Evolutionary conservation across 2,329 filamentous ascomycete species (phyloP), one percentile per base, ranked within the genome.

Genomic region (Colletotrichum endophyticum): DNA sequence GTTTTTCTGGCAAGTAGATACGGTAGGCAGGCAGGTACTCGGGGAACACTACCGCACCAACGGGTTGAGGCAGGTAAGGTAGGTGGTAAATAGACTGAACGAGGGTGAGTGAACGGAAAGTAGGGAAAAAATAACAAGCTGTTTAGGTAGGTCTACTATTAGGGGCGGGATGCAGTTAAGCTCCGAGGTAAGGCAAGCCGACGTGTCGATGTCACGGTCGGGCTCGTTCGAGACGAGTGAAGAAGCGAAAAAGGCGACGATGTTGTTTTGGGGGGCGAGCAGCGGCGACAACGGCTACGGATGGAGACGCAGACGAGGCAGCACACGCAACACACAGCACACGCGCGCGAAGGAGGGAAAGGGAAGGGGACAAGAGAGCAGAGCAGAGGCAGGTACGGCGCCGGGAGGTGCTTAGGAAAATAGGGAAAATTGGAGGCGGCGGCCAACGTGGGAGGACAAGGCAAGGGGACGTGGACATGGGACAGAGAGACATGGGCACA

Each of bases 101-200:
- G 70, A 76, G 74, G 34, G 74, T 73, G 66, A 69, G 66, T 73
- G 66, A 73, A 66, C 22, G 70, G 12, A 44, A 36, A 53, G 39
- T 49, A 68, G 12, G 15, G 22, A 64, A 36, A 30, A 39, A 67
- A 49, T 49, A 49, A 49, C 44, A 49, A 22, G 49, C 39, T 28
- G 49, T 63, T 70, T n/a, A 62, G 72, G 39, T 56, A 71, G 72
- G 59, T 66, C 32, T 77, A 75, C 72, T 75, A 77, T 75, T 77
- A 77, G 67, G 53, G 59, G 59, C 8, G 44, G 71, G 66, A 70
- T 74, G 34, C 64, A 66, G 32, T 63, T 34, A 69, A 67, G 64
- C 64, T 69, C 71, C 59, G 59, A 76, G 28, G 44, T 53, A 39
- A 73, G 30, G 32, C 32, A 66, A 74, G 25, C 59, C 64, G 71